Base-by-base conservation (phyloP, 2,329 filamentous ascomycete genomes). In the Fonsecaea nubica region DNA sequence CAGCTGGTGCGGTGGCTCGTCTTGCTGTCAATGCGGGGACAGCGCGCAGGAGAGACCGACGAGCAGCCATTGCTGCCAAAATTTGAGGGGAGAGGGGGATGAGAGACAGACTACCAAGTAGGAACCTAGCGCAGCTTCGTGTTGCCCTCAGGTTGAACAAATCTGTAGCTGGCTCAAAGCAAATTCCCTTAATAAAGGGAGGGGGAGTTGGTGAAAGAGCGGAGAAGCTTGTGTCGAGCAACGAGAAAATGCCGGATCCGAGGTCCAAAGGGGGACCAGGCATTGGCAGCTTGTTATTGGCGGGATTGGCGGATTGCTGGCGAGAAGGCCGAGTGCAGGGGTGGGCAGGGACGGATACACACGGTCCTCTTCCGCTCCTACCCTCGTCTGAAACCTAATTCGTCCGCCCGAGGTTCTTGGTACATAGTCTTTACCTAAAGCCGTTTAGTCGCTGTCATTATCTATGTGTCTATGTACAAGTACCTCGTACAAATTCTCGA, bases 21-120 rank as follows among this genome's bases (percentile, higher is more conserved):
- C 68, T 58, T 40, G 59, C 58, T 50, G 71, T 67, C 63, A 73
- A 62, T 63, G 71, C 65, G 58, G 71, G 71, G 58, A 72, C 67
- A 45, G 69, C 66, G 18, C 71, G 65, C 36, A 69, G 58, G 10
- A 71, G 53, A 13, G 65, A 66, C 52, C 70, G 68, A 36, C 69
- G 68, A 30, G 66, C 67, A 55, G 71, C 68, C 71, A 73, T 73
- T 32, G 48, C 45, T 30, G 45, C 18, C 45, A 50, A n/a, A 42
- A 42, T 25, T 30, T 4, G n/a, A 18, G 45, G 45, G 25, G 15
- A 18, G 13, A n/a, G 40, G n/a, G 15, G 40, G 12, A 30, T 21
- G 9, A 50, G 25, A 15, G 21, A 50, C 45, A 50, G 21, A 50
- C 25, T 50, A 32, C 30, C 30, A 32, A 32, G 30, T 32, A 5